Percentiles rank a stretch among this genome's conserved stretches.
Conservation (phyloP, 169 alveolate species). For the Eimeria maxima region DNA sequence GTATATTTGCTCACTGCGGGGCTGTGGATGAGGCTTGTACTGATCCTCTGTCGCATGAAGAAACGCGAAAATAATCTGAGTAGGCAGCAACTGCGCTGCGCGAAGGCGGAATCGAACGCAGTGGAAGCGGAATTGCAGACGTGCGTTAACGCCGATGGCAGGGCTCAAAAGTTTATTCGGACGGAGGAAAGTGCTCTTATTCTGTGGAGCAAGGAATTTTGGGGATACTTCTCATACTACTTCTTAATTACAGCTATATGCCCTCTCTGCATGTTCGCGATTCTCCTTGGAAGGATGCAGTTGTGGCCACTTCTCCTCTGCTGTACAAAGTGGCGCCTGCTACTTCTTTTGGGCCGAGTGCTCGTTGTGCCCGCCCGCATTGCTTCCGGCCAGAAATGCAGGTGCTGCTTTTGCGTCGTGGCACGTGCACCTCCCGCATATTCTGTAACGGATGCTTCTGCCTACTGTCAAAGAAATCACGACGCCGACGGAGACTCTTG, state of each 20-base stretch:
- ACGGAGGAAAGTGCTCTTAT: not conserved
- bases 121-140: not conserved
- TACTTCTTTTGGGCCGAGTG: constrained; percentile 33
- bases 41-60: constrained; percentile 41
- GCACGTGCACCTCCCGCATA: not conserved
- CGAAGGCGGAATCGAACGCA: not conserved
- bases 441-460: not conserved
- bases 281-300: constrained; percentile 62
- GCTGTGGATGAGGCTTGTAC: constrained; percentile 61
- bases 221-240: constrained; percentile 50
- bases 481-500: not conserved
- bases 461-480: not conserved
- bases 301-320: constrained; percentile 48
- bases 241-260: constrained; percentile 25
- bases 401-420: constrained; percentile 20
- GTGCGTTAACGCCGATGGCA: not conserved
- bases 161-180: not conserved
- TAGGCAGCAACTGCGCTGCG: constrained; percentile 27
- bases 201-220: constrained; percentile 54
- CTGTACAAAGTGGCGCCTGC: constrained; percentile 70
- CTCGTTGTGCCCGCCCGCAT: not conserved
- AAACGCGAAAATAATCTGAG: constrained; percentile 47
- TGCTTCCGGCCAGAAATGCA: not conserved
- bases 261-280: constrained; percentile 50
- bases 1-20: constrained; percentile 46